phyloP scores from a whole-genome alignment of 2,329 filamentous ascomycete species.

The Diaporthe caulivora region DNA sequence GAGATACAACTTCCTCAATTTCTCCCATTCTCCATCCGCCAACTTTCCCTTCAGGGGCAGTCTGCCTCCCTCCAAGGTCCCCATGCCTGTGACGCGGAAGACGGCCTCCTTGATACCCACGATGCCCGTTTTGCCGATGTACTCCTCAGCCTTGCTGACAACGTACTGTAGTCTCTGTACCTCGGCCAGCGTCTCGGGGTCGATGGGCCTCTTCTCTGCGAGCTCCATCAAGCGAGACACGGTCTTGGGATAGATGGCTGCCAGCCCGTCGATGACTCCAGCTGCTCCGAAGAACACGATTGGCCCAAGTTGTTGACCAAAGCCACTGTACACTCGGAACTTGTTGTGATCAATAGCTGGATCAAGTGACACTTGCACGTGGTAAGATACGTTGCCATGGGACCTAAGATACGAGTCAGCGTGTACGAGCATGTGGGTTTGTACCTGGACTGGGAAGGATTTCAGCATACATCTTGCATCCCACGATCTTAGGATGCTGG shows the following conservation, averaged over 20 bases:
- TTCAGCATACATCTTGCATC: conserved; percentile 68
- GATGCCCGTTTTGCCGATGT: conserved; percentile 70
- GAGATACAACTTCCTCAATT: conserved; percentile 54
- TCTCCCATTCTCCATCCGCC: conserved; percentile 67
- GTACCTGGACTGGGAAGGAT: not conserved
- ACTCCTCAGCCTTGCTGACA: conserved; percentile 72
- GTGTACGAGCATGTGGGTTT: fast-evolving
- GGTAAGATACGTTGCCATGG: conserved; percentile 74
- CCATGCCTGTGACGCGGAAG: conserved; percentile 67
- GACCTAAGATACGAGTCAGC: conserved; percentile 51
- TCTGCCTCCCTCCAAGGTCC: conserved; percentile 69
- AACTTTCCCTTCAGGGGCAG: conserved; percentile 70
- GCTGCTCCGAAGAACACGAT: conserved; percentile 73
- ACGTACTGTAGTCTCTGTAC: conserved; percentile 70
- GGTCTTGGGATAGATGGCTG: conserved; percentile 73
- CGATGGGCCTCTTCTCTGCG: conserved; percentile 46
- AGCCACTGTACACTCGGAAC: conserved; percentile 74
- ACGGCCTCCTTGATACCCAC: conserved; percentile 75
- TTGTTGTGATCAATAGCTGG: conserved; percentile 70
- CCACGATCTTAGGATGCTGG: conserved; percentile 74
- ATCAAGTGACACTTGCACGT: conserved; percentile 72
- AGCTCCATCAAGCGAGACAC: conserved; percentile 70
- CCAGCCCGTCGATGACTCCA: conserved; percentile 75
- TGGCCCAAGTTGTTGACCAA: conserved; percentile 75
- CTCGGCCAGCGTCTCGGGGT: conserved; percentile 57